Evolutionary conservation across 257 asterid genomes (phyloP), one percentile per base, ranked within the genome.

Genomic region (Lithospermum erythrorhizon): DNA sequence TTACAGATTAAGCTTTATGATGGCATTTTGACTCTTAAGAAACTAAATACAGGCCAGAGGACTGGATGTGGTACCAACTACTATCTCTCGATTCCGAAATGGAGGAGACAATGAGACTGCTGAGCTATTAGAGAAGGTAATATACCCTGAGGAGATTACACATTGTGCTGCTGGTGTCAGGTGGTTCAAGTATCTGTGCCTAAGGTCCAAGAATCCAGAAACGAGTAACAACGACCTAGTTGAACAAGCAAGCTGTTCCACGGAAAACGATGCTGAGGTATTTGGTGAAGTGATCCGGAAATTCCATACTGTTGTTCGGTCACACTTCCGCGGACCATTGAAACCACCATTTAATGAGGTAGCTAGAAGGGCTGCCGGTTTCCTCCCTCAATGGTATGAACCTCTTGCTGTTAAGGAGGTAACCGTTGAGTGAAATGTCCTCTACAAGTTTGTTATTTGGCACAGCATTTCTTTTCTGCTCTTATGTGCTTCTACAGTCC

Each of bases 121-220:
- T 10, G 86, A 73, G 37, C 76, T 91, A 70, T 63, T 91, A 78
- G 98, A 88, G 78, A 80, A 67, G 2, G 94, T 87, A 58, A 70
- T 91, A 52, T 91, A 91, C 71, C 98, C 96, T 13, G 98, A 91
- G 68, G 96, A 91, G 72, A 88, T 88, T 16, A 86, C 94, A 23
- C 98, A 91, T 61, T 91, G 96, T 55, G 95, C 95, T 30, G 94
- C 94, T 21, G 96, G 98, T 56, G 80, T 91, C 29, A 91, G 82
- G 72, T 87, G 98, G 98, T 91, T 91, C 65, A 88, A 75, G 78
- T 83, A 79, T 73, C 81, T 85, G 35, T 84, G 80, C 69, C 58
- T 62, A 69, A 76, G 87, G 71, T 75, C 83, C 4, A 77, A 61
- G 68, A 54, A 60, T 60, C 72, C 75, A 20, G 73, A 27, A 45